A percentile compares a stretch with the other conserved stretches of the same genome.
These are phyloP conservation scores for Apiospora kogelbergensis DNA, from an alignment of 2,329 filamentous ascomycete species.

Conservation along the genomic window DNA sequence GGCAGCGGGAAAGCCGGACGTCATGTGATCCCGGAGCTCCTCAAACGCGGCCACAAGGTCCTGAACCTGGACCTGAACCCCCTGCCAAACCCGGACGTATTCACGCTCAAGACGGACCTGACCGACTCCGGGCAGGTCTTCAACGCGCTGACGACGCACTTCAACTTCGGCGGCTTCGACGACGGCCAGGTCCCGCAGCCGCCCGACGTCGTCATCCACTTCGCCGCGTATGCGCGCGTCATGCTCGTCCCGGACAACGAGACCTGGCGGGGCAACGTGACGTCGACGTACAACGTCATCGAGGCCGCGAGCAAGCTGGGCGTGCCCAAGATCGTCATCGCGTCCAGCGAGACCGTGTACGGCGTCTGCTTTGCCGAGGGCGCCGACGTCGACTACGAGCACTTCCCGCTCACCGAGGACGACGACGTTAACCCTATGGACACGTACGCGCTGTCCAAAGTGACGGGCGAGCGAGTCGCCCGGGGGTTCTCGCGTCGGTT, in stretches of 20 bases:
- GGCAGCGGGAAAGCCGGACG: conserved; percentile 37
- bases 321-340: conserved; percentile 62
- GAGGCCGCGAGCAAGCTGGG: conserved; percentile 63
- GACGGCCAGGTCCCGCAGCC: conserved; percentile 35
- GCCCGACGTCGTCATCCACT: conserved; percentile 63
- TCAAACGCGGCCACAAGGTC: conserved; percentile 33
- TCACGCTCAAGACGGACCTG: conserved; percentile 35
- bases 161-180: conserved; percentile 35
- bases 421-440: conserved; percentile 62
- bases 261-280: conserved; percentile 55
- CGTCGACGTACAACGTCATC: conserved; percentile 60
- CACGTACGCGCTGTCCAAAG: conserved; percentile 60
- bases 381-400: conserved; percentile 49
- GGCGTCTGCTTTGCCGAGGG: conserved; percentile 63
- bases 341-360: conserved; percentile 59
- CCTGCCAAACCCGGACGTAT: conserved; percentile 27
- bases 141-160: conserved; percentile 45
- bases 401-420: conserved; percentile 60
- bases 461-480: conserved; percentile 58
- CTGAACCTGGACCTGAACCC: conserved; percentile 36
- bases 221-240: conserved; percentile 58
- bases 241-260: conserved; percentile 63
- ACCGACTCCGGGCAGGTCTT: conserved; percentile 38
- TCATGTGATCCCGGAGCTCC: conserved; percentile 32
- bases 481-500: conserved; percentile 57